A percentile compares a stretch with the other conserved stretches of the same genome.
These are phyloP conservation scores for Aspergillus chevalieri DNA, from an alignment of 2,329 filamentous ascomycete genomes.

Conservation along the genomic window DNA sequence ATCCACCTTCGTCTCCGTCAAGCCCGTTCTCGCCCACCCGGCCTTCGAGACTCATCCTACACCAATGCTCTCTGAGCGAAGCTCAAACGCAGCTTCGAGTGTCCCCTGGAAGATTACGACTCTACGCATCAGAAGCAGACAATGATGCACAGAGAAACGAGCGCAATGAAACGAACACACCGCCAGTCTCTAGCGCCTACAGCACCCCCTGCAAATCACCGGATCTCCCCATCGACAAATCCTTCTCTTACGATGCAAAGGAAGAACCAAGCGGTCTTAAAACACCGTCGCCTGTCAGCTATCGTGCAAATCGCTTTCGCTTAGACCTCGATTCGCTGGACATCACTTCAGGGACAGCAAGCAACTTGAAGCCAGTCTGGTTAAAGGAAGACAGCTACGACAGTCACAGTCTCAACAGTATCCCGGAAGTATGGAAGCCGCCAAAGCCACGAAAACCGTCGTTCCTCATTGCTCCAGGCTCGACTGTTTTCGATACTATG, in stretches of 20 bases:
- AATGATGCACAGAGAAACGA: background rate
- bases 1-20: background rate
- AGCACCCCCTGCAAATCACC: background rate
- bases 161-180: background rate
- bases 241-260: constrained; percentile 1
- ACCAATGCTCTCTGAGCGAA: background rate
- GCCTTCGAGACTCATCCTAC: background rate
- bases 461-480: constrained; percentile 5
- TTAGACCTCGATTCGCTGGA: background rate
- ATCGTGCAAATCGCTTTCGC: background rate
- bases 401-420: background rate
- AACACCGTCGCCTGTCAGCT: constrained; percentile 8
- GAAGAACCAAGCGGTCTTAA: constrained; percentile 6
- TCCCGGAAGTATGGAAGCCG: constrained; percentile 4
- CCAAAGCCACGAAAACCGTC: constrained; percentile 10
- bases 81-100: background rate
- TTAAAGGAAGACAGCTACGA: background rate
- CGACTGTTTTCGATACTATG: background rate
- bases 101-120: background rate
- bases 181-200: background rate
- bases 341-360: background rate
- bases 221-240: background rate
- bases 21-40: background rate
- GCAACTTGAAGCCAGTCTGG: background rate
- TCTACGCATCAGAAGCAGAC: background rate